Conservation (phyloP, 164 flowering plant genomes). For the Umbilicus rupestris region DNA sequence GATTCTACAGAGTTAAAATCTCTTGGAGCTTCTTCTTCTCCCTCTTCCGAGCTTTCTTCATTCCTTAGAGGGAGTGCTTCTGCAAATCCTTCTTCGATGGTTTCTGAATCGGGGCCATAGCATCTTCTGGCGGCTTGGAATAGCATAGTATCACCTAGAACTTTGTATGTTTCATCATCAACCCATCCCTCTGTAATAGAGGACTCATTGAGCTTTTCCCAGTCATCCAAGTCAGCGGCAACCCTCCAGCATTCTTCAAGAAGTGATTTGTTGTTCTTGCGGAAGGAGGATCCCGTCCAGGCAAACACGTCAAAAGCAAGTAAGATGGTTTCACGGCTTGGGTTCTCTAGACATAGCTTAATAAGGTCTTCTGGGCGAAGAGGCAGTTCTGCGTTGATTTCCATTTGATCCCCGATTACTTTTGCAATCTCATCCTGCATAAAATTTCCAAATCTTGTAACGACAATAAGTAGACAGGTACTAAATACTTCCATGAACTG, state of each 20-base stretch:
- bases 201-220: constrained; percentile 50
- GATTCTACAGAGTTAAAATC: constrained; percentile 57
- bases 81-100: constrained; percentile 63
- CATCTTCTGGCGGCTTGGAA: constrained; percentile 73
- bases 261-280: constrained; percentile 42
- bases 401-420: constrained; percentile 31
- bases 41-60: constrained; percentile 26
- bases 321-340: constrained; percentile 41
- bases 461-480: background rate
- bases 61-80: constrained; percentile 57
- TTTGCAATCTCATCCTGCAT: constrained; percentile 62
- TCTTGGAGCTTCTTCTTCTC: constrained; percentile 17
- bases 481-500: background rate
- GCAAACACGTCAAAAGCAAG: constrained; percentile 80
- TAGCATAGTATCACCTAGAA: constrained; percentile 46
- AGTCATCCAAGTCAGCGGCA: constrained; percentile 54
- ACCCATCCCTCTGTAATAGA: constrained; percentile 71
- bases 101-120: constrained; percentile 53
- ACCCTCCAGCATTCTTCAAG: constrained; percentile 88
- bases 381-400: constrained; percentile 33
- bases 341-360: constrained; percentile 48
- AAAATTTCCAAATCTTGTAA: constrained; percentile 2
- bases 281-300: constrained; percentile 82
- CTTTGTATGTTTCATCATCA: constrained; percentile 46
- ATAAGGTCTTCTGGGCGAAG: constrained; percentile 64